Conservation (phyloP, 257 asterid genomes). For the Solanum rostratum region DNA sequence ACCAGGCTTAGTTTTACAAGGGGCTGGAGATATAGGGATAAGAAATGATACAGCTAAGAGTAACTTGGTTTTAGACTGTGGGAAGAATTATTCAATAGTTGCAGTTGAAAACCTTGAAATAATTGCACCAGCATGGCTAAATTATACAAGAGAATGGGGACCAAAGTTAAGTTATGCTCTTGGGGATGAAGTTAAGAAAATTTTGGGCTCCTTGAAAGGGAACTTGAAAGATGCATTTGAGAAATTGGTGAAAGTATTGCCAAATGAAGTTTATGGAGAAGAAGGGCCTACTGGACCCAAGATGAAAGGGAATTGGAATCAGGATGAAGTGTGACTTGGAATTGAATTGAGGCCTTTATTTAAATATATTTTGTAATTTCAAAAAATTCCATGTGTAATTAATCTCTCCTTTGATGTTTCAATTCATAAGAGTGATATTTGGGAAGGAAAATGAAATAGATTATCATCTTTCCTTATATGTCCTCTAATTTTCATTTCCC, state of each 20-base stretch:
- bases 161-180: slow-evolving; percentile 36
- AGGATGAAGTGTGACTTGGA: slow-evolving; percentile 30
- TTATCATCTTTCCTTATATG: not conserved
- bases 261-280: slow-evolving; percentile 51
- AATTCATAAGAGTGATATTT: not conserved
- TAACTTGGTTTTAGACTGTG: slow-evolving; percentile 42
- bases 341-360: not conserved
- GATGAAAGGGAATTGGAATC: slow-evolving; percentile 52
- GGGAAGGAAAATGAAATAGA: not conserved
- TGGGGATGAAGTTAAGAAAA: slow-evolving; percentile 27
- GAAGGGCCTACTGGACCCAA: slow-evolving; percentile 82
- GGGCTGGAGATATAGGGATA: slow-evolving; percentile 38
- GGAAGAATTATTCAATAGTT: slow-evolving; percentile 30
- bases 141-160: slow-evolving; percentile 62
- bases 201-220: slow-evolving; percentile 16
- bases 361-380: not conserved
- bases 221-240: slow-evolving; percentile 19
- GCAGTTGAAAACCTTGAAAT: slow-evolving; percentile 37
- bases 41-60: slow-evolving; percentile 57
- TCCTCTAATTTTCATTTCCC: not conserved
- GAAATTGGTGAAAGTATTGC: slow-evolving; percentile 31
- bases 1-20: slow-evolving; percentile 45
- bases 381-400: not conserved
- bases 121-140: slow-evolving; percentile 71
- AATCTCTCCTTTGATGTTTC: not conserved